Base-by-base conservation (phyloP, 2,329 filamentous ascomycete genomes). In the Pestalotiopsis sp. region DNA sequence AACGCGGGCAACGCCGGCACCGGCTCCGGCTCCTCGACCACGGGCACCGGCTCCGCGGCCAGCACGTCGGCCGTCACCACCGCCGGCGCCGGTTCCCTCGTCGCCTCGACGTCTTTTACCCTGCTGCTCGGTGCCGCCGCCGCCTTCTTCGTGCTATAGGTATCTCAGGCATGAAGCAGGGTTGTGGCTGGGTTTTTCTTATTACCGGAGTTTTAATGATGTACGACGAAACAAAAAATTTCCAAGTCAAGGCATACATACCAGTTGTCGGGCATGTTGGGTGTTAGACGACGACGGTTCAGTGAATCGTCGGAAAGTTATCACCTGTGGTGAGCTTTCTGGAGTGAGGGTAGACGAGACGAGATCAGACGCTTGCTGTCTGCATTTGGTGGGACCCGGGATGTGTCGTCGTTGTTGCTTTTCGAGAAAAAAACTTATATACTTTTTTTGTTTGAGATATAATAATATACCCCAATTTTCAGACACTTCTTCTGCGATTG, bases 81-180 rank as follows among this genome's bases (percentile, higher is more conserved):
- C 4, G 70, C 70, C 17, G 74, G 63, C n/a, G 72, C 68, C 13
- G 74, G 71, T 31, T 71, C 67, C 60, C 39, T 66, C 4, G 67
- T 85, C 70, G 73, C 79, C 63, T 66, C 64, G 25, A 66, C 64
- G 20, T 52, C 64, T 13, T 20, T 66, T 45, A 66, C 20, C 45
- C 25, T 56, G 41, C 45, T 88, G 61, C 71, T 85, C 64, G 82
- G 76, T 69, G 69, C 85, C 41, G 84, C 78, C 67, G 81, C 80
- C 41, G 79, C 81, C 68, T 77, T 87, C 68, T 69, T 77, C 27
- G 72, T 87, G 73, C 77, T 88, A 70, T 77, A 66, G 77, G 60
- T 38, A 11, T 13, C n/a, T 11, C n/a, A 11, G 3, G 45, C 3
- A 9, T 17, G 45, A n/a, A 52, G 17, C 2, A 39, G 27, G 25